Base-by-base conservation (phyloP, 1,284 basidiomycete genomes). In the Ceratobasidium sp. region DNA sequence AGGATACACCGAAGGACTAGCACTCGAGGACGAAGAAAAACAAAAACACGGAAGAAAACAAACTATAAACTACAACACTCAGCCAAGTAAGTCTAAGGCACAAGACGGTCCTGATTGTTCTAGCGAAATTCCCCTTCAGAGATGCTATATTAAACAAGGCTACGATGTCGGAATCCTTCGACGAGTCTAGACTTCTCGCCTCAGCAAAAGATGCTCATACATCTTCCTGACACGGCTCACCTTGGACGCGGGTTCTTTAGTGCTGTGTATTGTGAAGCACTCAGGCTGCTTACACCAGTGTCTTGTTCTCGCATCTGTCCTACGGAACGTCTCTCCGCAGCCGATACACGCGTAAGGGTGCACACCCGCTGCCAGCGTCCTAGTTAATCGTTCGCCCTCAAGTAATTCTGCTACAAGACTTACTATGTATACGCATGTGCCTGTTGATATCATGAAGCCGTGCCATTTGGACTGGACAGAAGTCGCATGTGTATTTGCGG, bases 391-490 rank as follows among this genome's bases (percentile, higher is more conserved):
- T 26, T 33, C 9, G 39, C n/a, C 63, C 42, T 23, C 15, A n/a
- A 66, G 23, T 13, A 18, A 44, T 40, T 61, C 3, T 64, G 23
- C 64, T 33, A 77, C 53, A 58, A 77, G 40, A 49, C 73, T 67
- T 18, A 77, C 73, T 77, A 53, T 77, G 73, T 77, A 77, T 77
- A 49, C 73, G 73, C 73, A 77, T 77, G 63, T 77, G 73, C 20
- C 73, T 55, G 26, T 77, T 77, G 20, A 77, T 77, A 58, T 77
- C 73, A 26, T 77, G 73, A 3, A 77, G 53, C 20, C 73, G 73
- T 44, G 73, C 73, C 73, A 77, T 77, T 33, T 77, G 63, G 5
- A 77, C 73, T 3, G 73, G 73, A 40, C 73, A 77, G 49, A 77
- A 77, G 53, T 77, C 73, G 20, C 73, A 77, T 23, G 63, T 55